Evolutionary conservation across 106 monocot species (phyloP), one percentile per base, ranked within the genome.

Genomic region (Alisma plantagoaquatica): DNA sequence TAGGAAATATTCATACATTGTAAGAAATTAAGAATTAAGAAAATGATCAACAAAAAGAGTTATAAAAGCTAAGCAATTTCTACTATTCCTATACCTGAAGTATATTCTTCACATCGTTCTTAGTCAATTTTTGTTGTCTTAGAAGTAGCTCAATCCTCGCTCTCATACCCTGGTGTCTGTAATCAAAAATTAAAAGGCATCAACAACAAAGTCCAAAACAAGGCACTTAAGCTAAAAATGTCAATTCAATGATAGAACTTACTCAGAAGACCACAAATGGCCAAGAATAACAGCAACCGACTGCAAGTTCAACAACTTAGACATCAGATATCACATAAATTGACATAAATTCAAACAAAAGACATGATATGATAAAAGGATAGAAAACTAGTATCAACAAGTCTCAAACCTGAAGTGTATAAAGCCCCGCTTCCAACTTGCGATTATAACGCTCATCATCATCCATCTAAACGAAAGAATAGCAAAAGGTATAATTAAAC

Each of bases 31-130:
- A n/a, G n/a, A n/a, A n/a, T n/a, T n/a, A n/a, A n/a, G n/a, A n/a
- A n/a, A n/a, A n/a, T n/a, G n/a, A n/a, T n/a, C n/a, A n/a, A n/a
- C n/a, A n/a, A n/a, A n/a, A n/a, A n/a, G n/a, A n/a, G n/a, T n/a
- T n/a, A n/a, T n/a, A n/a, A n/a, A n/a, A n/a, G n/a, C n/a, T n/a
- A n/a, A n/a, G n/a, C n/a, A n/a, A n/a, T n/a, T n/a, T n/a, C n/a
- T n/a, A n/a, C n/a, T n/a, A n/a, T n/a, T n/a, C n/a, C n/a, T n/a
- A 44, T 69, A 93, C 96, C 96, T 81, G 75, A 70, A 96, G 89
- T 43, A 96, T 74, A 63, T 73, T 65, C 57, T 78, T 81, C 29
- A 96, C 84, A 58, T 96, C 75, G 35, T 82, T 58, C 68, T 74
- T 96, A 23, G 81, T 70, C 68, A 96, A 70, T 67, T 76, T 96